Evolutionary conservation across 441 rosid species (phyloP).

Genomic region (Erodium texanum): DNA sequence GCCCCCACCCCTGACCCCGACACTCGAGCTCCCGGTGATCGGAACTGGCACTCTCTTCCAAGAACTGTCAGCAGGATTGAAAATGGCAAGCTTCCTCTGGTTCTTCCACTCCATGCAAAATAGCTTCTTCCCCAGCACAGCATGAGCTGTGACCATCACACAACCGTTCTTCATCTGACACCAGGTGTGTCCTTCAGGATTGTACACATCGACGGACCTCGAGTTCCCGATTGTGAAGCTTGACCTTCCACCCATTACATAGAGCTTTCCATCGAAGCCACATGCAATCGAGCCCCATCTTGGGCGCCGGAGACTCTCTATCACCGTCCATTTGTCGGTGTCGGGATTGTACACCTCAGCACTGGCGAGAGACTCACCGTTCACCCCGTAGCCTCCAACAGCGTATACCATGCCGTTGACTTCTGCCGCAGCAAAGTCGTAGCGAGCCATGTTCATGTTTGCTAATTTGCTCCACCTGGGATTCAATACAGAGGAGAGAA

Average conservation of each 20-base stretch:
- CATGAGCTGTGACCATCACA: slow-evolving; percentile 94
- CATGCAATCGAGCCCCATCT: slow-evolving; percentile 92
- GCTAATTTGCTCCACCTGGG: slow-evolving; percentile 89
- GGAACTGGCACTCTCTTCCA: slow-evolving; percentile 88
- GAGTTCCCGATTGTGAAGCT: slow-evolving; percentile 93
- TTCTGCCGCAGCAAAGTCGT: slow-evolving; percentile 79
- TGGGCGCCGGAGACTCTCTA: slow-evolving; percentile 77
- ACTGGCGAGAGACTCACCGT: slow-evolving; percentile 65
- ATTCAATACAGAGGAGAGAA: slow-evolving; percentile 16
- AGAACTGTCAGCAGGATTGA: slow-evolving; percentile 53
- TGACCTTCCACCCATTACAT: slow-evolving; percentile 96
- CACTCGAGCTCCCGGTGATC: slow-evolving; percentile 62
- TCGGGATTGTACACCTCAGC: slow-evolving; percentile 79
- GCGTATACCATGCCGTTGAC: slow-evolving; percentile 76
- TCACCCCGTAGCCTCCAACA: slow-evolving; percentile 71
- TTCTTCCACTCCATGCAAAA: slow-evolving; percentile 94
- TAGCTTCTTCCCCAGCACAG: slow-evolving; percentile 66
- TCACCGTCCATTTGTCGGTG: slow-evolving; percentile 48
- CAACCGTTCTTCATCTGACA: slow-evolving; percentile 75
- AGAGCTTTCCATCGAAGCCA: slow-evolving; percentile 73
- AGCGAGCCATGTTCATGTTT: slow-evolving; percentile 70
- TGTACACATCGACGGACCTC: slow-evolving; percentile 67
- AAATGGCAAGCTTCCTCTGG: slow-evolving; percentile 72
- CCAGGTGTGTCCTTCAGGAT: slow-evolving; percentile 64
- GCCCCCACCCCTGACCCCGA: slow-evolving; percentile 59